Evolutionary conservation across 1,139 yeast species (phyloP), one percentile per base, ranked within the genome.

Genomic region (Pichia sp.): DNA sequence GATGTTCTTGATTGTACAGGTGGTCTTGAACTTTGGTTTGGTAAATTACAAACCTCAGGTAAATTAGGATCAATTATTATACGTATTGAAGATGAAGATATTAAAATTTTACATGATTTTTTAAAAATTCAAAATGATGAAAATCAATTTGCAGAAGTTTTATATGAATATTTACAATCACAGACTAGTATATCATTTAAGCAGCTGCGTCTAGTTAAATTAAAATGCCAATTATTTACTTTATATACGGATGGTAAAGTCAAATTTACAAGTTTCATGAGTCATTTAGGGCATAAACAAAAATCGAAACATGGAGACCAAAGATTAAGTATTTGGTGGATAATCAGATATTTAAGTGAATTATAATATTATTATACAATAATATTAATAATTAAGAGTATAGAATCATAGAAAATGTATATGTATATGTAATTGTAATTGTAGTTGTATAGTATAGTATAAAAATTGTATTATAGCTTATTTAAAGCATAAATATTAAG

Each of bases 161-260:
- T 62, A 26, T 58, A 53, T 39, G 37, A 46, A 1, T 53, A 56
- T 42, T 40, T 62, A 24, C 30, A 40, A 9, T 27, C 41, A 4
- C 49, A 52, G 34, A 54, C 64, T 2, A 53, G 63, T 2, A 54
- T 63, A 4, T 51, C 54, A 35, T 58, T 63, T 36, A 40, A 51
- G 27, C 43, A 55, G 30, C 42, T 61, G 4, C 41, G 43, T 6
- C 48, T 63, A 26, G 51, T 60, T 2, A 55, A 54, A 40, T 38
- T 62, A 7, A 50, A 60, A 29, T 57, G 62, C 44, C 42, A 51
- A 20, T 39, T 62, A 25, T 62, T 57, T 42, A 39, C 54, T 6
- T 31, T 62, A 5, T 35, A 53, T n/a, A 38, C 49, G 22, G 63
- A 61, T 28, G 67, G 66, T 3, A 52, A 49, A 25, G 34, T 63